Percentiles rank a stretch among this genome's conserved stretches.
These are phyloP conservation scores for Russula foetens DNA, from an alignment of 768 basidiomycete genomes.

Conservation along the genomic window DNA sequence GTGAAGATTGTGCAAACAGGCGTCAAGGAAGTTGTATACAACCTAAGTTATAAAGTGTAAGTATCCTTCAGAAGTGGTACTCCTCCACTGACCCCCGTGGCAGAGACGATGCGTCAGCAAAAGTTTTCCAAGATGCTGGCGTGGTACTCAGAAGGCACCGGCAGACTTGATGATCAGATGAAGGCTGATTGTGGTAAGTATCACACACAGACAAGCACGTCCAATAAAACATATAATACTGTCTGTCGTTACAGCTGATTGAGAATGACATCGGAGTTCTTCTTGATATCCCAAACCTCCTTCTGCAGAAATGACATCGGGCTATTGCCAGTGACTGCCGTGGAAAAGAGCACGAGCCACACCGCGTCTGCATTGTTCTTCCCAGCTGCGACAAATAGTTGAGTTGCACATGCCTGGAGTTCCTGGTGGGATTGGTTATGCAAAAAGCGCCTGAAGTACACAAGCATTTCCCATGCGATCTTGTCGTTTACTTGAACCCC, in stretches of 20 bases:
- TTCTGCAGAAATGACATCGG: constrained; percentile 45
- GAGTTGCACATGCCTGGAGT: constrained; percentile 56
- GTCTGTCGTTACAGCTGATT: not conserved
- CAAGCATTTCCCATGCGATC: constrained; percentile 73
- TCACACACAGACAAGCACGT: not conserved
- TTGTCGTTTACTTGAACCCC: constrained; percentile 64
- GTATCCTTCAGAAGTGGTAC: constrained; percentile 22
- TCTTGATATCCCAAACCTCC: constrained; percentile 53
- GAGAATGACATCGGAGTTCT: constrained; percentile 28
- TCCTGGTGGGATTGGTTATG: constrained; percentile 59
- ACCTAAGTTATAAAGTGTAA: constrained; percentile 91
- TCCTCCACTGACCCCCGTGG: not conserved
- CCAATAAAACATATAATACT: not conserved
- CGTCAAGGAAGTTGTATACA: constrained; percentile 88
- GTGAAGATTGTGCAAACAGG: constrained; percentile 97
- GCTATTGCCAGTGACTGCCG: constrained; percentile 35
- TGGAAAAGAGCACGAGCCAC: constrained; percentile 67
- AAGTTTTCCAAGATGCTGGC: constrained; percentile 70
- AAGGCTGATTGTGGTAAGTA: not conserved
- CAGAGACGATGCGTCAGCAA: constrained; percentile 78
- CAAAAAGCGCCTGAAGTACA: constrained; percentile 73
- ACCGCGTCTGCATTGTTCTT: constrained; percentile 69
- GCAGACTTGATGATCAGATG: constrained; percentile 29
- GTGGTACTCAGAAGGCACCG: constrained; percentile 71
- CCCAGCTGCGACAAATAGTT: constrained; percentile 54